These are phyloP conservation scores for Salix suchowensis DNA, from an alignment of 345 rosid genomes.

Conservation along the genomic window DNA sequence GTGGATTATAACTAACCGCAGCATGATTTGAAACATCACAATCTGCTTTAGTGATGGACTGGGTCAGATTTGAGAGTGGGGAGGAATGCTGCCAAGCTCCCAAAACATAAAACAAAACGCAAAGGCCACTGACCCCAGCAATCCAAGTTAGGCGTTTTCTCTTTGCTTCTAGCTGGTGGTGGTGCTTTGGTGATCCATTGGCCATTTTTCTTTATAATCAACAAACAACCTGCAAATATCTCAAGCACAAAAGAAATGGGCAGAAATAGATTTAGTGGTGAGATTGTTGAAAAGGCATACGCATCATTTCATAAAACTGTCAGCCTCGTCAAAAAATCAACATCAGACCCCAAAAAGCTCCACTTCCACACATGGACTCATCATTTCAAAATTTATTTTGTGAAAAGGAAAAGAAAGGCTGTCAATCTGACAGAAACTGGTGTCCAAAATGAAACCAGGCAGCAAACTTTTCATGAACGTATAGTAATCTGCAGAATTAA, in stretches of 20 bases:
- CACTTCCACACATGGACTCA: background rate
- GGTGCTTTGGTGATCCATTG: slow-evolving; percentile 67
- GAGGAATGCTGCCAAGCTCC: slow-evolving; percentile 77
- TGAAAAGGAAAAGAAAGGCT: background rate
- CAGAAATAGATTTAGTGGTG: background rate
- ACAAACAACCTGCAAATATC: slow-evolving; percentile 9
- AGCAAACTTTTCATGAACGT: background rate
- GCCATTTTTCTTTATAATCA: slow-evolving; percentile 33
- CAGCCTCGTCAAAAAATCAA: background rate
- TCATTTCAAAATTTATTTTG: background rate
- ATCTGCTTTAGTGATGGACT: slow-evolving; percentile 32
- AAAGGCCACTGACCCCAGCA: slow-evolving; percentile 72
- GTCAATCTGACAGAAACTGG: background rate
- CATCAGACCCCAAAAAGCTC: background rate
- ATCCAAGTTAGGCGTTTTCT: slow-evolving; percentile 73
- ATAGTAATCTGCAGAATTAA: background rate
- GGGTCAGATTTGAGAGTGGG: slow-evolving; percentile 33
- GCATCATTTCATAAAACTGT: background rate
- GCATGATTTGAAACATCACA: slow-evolving; percentile 39
- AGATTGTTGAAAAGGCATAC: background rate
- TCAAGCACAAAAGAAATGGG: background rate
- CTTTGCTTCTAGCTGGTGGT: slow-evolving; percentile 49
- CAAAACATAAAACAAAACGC: slow-evolving; percentile 69
- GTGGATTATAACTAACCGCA: slow-evolving; percentile 13
- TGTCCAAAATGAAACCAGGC: background rate